phyloP scores from a whole-genome alignment of 352 stramenopile genomes.

The Phytophthora lateralis region DNA sequence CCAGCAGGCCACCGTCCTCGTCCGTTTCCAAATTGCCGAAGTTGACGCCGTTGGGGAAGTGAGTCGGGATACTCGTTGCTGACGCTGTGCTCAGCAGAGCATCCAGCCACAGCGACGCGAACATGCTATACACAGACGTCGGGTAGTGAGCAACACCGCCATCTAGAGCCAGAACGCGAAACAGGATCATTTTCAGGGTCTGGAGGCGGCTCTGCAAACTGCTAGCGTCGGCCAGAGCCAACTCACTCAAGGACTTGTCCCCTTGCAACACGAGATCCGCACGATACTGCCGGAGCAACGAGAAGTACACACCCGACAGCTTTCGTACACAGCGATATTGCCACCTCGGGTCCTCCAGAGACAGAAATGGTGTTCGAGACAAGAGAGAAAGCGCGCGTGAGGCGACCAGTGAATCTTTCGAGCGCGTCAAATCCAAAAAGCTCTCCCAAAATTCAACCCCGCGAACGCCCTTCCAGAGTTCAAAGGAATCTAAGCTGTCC shows the following conservation, averaged over 20 bases:
- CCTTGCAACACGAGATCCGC: conserved; percentile 38
- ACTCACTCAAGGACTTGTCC: conserved; percentile 14
- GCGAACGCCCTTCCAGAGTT: conserved; percentile 51
- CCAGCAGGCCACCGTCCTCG: conserved; percentile 10
- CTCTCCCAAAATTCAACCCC: conserved; percentile 67
- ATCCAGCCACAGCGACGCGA: conserved; percentile 74
- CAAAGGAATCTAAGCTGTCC: conserved; percentile 44
- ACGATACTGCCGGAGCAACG: conserved; percentile 57
- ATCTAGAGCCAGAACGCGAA: conserved; percentile 53
- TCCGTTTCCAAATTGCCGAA: conserved; percentile 18
- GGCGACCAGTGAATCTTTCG: conserved; percentile 43
- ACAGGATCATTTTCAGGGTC: conserved; percentile 53
- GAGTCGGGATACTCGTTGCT: conserved; percentile 72
- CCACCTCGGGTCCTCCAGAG: conserved; percentile 74
- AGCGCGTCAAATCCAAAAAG: conserved; percentile 61
- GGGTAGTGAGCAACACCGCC: conserved; percentile 72
- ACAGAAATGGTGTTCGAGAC: conserved; percentile 57
- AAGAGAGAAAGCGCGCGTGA: conserved; percentile 57
- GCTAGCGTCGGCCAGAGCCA: conserved; percentile 7
- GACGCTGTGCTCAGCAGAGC: conserved; percentile 60
- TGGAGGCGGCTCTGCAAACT: conserved; percentile 40
- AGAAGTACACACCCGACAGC: conserved; percentile 60
- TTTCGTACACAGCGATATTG: conserved; percentile 78
- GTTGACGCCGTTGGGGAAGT: conserved; percentile 61
- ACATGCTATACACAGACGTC: conserved; percentile 71